A percentile compares a stretch with the other conserved stretches of the same genome.
These are phyloP conservation scores for Taxillus chinensis DNA, from an alignment of 164 flowering plant species.

Conservation along the genomic window DNA sequence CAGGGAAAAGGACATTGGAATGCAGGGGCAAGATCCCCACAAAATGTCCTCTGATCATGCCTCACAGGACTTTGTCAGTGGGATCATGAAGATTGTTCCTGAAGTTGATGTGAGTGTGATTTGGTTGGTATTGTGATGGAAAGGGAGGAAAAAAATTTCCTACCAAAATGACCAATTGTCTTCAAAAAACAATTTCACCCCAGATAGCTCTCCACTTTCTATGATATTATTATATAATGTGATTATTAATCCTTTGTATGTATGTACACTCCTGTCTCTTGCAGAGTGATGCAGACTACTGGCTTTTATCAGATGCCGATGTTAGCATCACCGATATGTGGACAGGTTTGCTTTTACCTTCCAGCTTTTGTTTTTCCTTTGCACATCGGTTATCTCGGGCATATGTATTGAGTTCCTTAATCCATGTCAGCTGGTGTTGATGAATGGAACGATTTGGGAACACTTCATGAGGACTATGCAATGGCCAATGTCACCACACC, in stretches of 20 bases:
- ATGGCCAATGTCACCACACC: conserved; percentile 34
- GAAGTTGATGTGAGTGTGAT: conserved; percentile 69
- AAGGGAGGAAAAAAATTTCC: not conserved
- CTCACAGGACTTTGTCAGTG: conserved; percentile 71
- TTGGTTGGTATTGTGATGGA: not conserved
- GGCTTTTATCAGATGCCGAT: conserved; percentile 72
- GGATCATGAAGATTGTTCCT: conserved; percentile 93
- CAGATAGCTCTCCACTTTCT: no score
- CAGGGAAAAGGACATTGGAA: conserved; percentile 33
- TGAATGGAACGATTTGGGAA: conserved; percentile 45
- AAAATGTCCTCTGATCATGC: conserved; percentile 39
- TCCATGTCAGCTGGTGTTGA: conserved; percentile 39
- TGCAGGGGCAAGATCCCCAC: conserved; percentile 32
- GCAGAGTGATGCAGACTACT: conserved; percentile 85
- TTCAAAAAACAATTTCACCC: no score
- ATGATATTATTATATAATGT: no score
- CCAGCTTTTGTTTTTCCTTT: not conserved
- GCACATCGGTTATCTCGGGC: not conserved
- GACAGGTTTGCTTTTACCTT: conserved; percentile 70
- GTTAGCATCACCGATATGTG: conserved; percentile 89
- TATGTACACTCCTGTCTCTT: not conserved
- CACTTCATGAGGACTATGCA: conserved; percentile 34
- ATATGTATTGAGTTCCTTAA: conserved; percentile 18
- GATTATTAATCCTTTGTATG: no score
- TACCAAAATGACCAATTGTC: not conserved